phyloP scores from a whole-genome alignment of 2,329 filamentous ascomycete genomes.

The Colletotrichum sp. region DNA sequence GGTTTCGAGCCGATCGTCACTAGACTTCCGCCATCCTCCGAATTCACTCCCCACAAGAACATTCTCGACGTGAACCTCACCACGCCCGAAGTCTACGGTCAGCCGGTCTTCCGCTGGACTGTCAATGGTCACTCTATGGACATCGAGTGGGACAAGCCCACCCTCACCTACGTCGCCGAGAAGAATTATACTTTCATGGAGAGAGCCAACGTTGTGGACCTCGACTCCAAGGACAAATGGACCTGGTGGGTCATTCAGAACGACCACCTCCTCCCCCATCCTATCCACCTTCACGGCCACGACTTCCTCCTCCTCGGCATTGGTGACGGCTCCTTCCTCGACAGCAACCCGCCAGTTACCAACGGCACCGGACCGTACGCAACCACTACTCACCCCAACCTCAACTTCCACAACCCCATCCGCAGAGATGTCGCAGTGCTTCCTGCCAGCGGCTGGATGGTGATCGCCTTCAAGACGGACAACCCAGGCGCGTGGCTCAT shows the following conservation, averaged over 20 bases:
- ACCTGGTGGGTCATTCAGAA: constrained; percentile 37
- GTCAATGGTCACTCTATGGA: constrained; percentile 36
- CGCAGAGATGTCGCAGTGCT: constrained; percentile 52
- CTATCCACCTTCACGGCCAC: constrained; percentile 56
- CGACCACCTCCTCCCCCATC: constrained; percentile 38
- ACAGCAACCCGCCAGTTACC: not conserved
- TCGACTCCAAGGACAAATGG: constrained; percentile 27
- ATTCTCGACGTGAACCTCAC: constrained; percentile 25
- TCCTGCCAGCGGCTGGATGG: constrained; percentile 46
- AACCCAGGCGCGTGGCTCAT: constrained; percentile 55
- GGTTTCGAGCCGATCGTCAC: constrained; percentile 28
- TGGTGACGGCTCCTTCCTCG: constrained; percentile 21
- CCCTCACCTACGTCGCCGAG: constrained; percentile 33
- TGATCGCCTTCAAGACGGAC: constrained; percentile 52
- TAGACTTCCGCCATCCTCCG: constrained; percentile 25
- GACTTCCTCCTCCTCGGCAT: constrained; percentile 37
- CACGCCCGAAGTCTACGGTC: constrained; percentile 19
- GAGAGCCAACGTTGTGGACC: constrained; percentile 24
- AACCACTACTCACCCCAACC: constrained; percentile 26
- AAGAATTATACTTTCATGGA: constrained; percentile 20
- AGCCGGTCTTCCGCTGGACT: constrained; percentile 30
- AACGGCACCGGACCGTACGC: not conserved
- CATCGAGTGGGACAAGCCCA: constrained; percentile 44
- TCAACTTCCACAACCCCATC: constrained; percentile 45
- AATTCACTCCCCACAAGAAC: constrained; percentile 28